Base-by-base conservation (phyloP, 768 basidiomycete genomes). In the Sarcodon sp. region DNA sequence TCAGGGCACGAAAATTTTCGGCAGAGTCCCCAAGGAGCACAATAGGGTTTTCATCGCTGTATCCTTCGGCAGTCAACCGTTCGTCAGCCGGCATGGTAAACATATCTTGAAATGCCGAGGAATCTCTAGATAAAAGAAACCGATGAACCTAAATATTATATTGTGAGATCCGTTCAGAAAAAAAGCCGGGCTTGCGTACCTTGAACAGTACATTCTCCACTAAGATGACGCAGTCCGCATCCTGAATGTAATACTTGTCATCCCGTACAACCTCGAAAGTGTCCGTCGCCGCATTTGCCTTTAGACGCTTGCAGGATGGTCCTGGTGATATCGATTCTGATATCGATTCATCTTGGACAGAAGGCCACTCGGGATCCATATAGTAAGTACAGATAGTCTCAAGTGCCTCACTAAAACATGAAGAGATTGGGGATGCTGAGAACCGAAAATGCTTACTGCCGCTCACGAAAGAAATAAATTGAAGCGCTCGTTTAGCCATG, bases 161-260 rank as follows among this genome's bases (percentile, higher is more conserved):
- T 27, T 27, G 21, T 27, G 4, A 27, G 21, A 27, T 21, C 35
- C 33, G 47, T 39, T 44, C 44, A 15, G 51, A 43, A 35, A 27
- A 36, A 35, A 33, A 44, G 50, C 36, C 35, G 13, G 33, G 36
- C 32, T 43, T 47, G 63, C 73, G 33, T 52, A 82, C 83, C 56
- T 82, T 84, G 63, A 87, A 87, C 48, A 87, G 59, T 8, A 73
- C 77, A 55, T 79, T 71, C 50, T 74, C 71, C 10, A 86, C 75
- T 33, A 75, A 66, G 41, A 87, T 58, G 13, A 84, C 67, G 53
- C 79, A 83, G 55, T 80, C 83, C 39, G 83, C 84, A 54, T 84
- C 80, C 34, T 72, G 66, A 50, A 82, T 68, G 58, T 85, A 87
- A 55, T 73, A 86, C 6, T 57, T 59, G n/a, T 67, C 59, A 54